Conservation (phyloP, 495 filamentous ascomycete species). For the Penicillium taxi region DNA sequence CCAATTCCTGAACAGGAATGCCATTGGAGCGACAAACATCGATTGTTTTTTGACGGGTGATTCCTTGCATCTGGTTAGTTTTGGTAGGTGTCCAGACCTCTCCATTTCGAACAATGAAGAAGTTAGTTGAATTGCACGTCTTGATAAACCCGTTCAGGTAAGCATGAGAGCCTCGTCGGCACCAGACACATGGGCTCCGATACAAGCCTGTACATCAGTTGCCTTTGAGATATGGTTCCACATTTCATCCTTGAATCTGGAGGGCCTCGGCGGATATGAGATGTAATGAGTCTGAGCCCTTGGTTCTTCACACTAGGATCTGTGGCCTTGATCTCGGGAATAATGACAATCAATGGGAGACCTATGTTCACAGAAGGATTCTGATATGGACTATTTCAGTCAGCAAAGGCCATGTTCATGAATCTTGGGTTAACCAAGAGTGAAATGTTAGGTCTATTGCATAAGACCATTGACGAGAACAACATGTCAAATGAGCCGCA, state of each 20-base stretch:
- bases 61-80: constrained; percentile 1
- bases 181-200: constrained; percentile 1
- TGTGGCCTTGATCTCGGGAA: constrained; percentile 1
- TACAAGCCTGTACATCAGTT: constrained; percentile 1
- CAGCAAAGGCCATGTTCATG: constrained; percentile 1
- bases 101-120: constrained; percentile 2
- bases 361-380: constrained; percentile 1
- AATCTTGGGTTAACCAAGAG: constrained; percentile 1
- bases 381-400: constrained; percentile 1
- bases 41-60: constrained; percentile 2
- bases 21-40: constrained; percentile 2
- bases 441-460: neutral
- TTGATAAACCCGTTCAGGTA: constrained; percentile 1
- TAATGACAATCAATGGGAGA: constrained; percentile 2
- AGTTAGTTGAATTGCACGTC: neutral
- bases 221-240: constrained; percentile 2
- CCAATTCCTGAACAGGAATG: neutral
- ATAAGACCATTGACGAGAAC: neutral
- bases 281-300: neutral
- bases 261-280: neutral
- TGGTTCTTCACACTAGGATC: neutral
- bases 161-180: constrained; percentile 1
- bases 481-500: constrained; percentile 1
- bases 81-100: constrained; percentile 1
- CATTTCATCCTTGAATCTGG: constrained; percentile 2